phyloP scores from a whole-genome alignment of 257 asterid species.

The Solanum piurae region DNA sequence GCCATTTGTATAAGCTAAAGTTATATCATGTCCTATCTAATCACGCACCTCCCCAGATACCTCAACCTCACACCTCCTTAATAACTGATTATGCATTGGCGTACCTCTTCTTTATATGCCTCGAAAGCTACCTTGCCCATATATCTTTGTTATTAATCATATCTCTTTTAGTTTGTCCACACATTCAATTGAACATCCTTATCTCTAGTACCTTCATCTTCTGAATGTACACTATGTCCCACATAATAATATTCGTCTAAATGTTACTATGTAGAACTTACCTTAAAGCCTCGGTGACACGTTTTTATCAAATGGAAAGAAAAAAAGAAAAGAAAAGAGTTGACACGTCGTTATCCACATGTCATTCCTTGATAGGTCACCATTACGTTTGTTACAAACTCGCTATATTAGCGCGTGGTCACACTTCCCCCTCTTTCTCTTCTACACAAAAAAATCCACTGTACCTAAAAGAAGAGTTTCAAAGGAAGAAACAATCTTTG shows the following conservation, averaged over 20 bases:
- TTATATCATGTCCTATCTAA: background rate
- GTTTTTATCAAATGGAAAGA: background rate
- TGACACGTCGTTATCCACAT: background rate
- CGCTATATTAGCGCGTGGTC: background rate
- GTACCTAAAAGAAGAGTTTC: background rate
- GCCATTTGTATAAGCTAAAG: no score
- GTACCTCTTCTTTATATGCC: rapidly evolving
- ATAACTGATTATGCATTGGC: rapidly evolving
- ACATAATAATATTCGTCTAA: no score
- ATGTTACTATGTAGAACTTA: background rate
- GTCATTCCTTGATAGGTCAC: background rate
- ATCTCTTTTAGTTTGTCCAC: background rate
- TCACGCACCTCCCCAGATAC: background rate
- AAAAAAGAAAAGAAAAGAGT: background rate
- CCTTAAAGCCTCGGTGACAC: background rate
- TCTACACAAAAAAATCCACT: background rate
- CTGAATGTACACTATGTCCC: no score
- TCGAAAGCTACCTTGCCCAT: rapidly evolving
- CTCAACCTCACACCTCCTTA: background rate
- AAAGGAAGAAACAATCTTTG: background rate
- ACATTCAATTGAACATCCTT: background rate
- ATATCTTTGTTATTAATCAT: background rate
- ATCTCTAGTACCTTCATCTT: no score
- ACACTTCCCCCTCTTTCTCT: background rate
- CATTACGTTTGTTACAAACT: background rate